Base-by-base conservation (phyloP, 495 filamentous ascomycete species). In the Evansstolkia leycettana region DNA sequence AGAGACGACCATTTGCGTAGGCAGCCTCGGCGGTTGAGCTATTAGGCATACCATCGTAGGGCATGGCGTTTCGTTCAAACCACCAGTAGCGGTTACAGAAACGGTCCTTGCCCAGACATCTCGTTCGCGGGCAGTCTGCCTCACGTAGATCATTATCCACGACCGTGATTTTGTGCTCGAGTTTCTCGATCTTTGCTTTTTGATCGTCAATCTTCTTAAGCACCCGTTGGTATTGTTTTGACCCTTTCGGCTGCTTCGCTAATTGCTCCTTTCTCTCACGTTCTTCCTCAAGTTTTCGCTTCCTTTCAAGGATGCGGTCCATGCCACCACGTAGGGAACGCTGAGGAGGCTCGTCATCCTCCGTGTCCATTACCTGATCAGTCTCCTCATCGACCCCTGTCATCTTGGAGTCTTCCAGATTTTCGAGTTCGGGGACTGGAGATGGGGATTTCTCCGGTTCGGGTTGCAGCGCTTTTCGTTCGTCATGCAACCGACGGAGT, bases 41-140 rank as follows among this genome's bases (percentile, higher is more conserved):
- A 41, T 73, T 68, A 0, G 87, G 89, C 39, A 94, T 64, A 2
- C 92, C 92, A 31, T 67, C 85, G 51, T 84, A 94, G 1, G 90
- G 92, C 90, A 96, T 95, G 17, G 87, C 90, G 50, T 96, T 98
- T 25, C 88, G 81, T 58, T 98, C 90, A 52, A 95, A 94, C 89
- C 89, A 98, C 67, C 87, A 95, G 52, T 96, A 98, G 14, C 87
- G 82, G 51, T 96, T 98, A 76, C 84, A 94, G 65, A 93, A 98
- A 16, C 90, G 75, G 53, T 98, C 90, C 42, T 85, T 84, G 29
- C 90, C 90, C 8, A 98, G 69, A 34, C 85, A 76, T 37, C 80
- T 77, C 10, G 87, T 94, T 33, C 90, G 80, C 26, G 85, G 82
- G 49, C 89, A 93, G 52, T 94, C 85, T 28, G 85, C 81, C 57